A percentile compares a stretch with the other conserved stretches of the same genome.
phyloP scores from a whole-genome alignment of 2,329 filamentous ascomycete species.

The Bisporella sp. region DNA sequence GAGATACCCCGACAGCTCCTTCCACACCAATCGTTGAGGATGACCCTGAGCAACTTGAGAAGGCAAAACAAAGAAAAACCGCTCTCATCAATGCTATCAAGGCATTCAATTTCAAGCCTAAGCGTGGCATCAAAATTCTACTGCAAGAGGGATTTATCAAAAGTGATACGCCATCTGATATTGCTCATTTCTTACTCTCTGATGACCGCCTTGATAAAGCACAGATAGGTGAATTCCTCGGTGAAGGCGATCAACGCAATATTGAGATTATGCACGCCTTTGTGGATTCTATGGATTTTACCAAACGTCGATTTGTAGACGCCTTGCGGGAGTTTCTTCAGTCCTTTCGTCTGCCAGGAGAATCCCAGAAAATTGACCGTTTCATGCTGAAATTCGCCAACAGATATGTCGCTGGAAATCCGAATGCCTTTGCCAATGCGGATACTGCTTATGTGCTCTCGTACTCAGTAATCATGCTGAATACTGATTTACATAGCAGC shows the following conservation, averaged over 20 bases:
- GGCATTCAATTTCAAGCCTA: constrained; percentile 97
- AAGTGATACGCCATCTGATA: constrained; percentile 70
- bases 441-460: constrained; percentile 95
- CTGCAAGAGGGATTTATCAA: constrained; percentile 81
- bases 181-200: constrained; percentile 73
- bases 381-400: constrained; percentile 99
- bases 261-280: constrained; percentile 98
- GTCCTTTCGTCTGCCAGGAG: constrained; percentile 87
- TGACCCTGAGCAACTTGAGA: constrained; percentile 90
- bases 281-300: constrained; percentile 91
- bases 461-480: constrained; percentile 95
- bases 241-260: constrained; percentile 87
- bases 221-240: constrained; percentile 87
- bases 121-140: constrained; percentile 80
- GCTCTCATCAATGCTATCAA: constrained; percentile 82
- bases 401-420: constrained; percentile 89
- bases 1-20: constrained; percentile 47
- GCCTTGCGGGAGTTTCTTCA: constrained; percentile 87
- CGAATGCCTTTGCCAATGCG: constrained; percentile 94
- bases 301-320: constrained; percentile 86
- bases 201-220: constrained; percentile 87
- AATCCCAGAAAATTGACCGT: constrained; percentile 97
- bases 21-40: constrained; percentile 73
- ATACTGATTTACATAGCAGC: constrained; percentile 88
- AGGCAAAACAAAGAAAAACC: constrained; percentile 88